Percentiles rank a stretch among this genome's conserved stretches.
Conservation (phyloP, 305 asterid genomes). For the Coffea humblotiana region DNA sequence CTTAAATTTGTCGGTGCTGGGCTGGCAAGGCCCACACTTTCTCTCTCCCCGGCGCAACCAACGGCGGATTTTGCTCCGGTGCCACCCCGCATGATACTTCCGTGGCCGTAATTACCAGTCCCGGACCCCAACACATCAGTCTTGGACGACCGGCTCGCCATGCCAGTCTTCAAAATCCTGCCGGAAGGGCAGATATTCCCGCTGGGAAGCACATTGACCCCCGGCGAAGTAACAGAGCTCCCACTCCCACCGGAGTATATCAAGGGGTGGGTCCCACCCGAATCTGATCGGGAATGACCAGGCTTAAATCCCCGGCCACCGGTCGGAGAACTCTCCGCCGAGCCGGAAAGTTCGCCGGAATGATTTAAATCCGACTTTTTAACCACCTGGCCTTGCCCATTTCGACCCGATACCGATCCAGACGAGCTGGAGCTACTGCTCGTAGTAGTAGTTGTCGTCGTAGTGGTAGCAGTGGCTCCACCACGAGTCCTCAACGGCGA, state of each 20-base stretch:
- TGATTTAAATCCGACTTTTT: slow-evolving; percentile 50
- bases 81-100: slow-evolving; percentile 87
- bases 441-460: slow-evolving; percentile 37
- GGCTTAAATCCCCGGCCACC: slow-evolving; percentile 27
- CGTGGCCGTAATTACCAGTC: slow-evolving; percentile 73
- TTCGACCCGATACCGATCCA: slow-evolving; percentile 68
- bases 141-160: slow-evolving; percentile 45
- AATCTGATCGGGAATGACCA: slow-evolving; percentile 56
- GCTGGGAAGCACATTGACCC: slow-evolving; percentile 48
- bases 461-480: slow-evolving; percentile 30
- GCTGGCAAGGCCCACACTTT: not conserved
- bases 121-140: slow-evolving; percentile 73
- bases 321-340: slow-evolving; percentile 58
- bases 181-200: slow-evolving; percentile 92
- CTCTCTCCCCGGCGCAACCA: slow-evolving; percentile 21
- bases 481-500: slow-evolving; percentile 58
- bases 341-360: slow-evolving; percentile 57
- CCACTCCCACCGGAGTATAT: slow-evolving; percentile 49
- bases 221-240: slow-evolving; percentile 54
- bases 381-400: slow-evolving; percentile 31
- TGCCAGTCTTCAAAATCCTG: slow-evolving; percentile 51
- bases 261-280: slow-evolving; percentile 48
- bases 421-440: slow-evolving; percentile 76
- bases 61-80: slow-evolving; percentile 32
- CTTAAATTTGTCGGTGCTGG: slow-evolving; percentile 23